These are phyloP conservation scores for Lactifluus piperatus DNA, from an alignment of 768 basidiomycete genomes.

Conservation along the genomic window DNA sequence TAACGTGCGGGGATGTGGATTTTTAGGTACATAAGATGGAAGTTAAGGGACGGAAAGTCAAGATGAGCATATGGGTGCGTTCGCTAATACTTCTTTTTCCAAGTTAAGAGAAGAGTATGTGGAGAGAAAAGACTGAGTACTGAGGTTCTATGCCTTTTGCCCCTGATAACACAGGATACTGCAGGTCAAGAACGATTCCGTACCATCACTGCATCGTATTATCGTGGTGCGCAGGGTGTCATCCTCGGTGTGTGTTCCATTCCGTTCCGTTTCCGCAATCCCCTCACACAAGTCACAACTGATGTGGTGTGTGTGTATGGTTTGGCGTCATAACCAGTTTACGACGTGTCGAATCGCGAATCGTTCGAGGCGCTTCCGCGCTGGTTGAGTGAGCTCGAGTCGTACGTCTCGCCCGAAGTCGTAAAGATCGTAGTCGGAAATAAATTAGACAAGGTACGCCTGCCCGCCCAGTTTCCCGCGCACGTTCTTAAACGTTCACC, in stretches of 20 bases:
- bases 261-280: no score
- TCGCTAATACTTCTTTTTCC: neutral
- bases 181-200: conserved; percentile 96
- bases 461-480: no score
- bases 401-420: conserved; percentile 77
- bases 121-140: neutral
- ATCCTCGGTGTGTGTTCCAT: conserved; percentile 48
- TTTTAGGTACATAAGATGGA: conserved; percentile 82
- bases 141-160: neutral
- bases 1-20: no score
- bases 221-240: conserved; percentile 80
- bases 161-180: conserved; percentile 55
- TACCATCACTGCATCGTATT: conserved; percentile 92
- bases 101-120: neutral
- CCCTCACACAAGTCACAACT: no score
- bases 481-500: no score
- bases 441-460: conserved; percentile 80
- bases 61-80: conserved; percentile 93
- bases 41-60: conserved; percentile 73
- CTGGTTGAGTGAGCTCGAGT: conserved; percentile 92
- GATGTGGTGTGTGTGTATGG: no score
- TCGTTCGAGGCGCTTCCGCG: conserved; percentile 91
- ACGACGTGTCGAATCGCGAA: conserved; percentile 88
- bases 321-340: conserved; percentile 48
- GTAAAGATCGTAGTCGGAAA: conserved; percentile 93